These are phyloP conservation scores for Cryptococcus sp. DNA, from an alignment of 1,284 basidiomycete species.

Conservation along the genomic window DNA sequence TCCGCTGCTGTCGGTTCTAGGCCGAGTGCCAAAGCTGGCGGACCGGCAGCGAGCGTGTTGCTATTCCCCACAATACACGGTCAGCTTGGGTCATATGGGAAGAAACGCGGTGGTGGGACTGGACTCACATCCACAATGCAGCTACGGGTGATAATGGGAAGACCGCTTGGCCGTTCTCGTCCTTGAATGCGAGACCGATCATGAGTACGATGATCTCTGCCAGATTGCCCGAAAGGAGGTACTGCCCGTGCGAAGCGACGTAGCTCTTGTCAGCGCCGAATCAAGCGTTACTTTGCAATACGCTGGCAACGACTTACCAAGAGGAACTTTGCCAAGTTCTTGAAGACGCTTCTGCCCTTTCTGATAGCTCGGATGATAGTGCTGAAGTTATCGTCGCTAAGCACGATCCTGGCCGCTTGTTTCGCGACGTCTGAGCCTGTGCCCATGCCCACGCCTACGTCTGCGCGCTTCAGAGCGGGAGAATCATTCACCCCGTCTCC, in stretches of 20 bases:
- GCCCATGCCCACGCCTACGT: conserved; percentile 71
- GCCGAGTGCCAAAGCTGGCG: conserved; percentile 64
- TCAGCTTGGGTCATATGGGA: not conserved
- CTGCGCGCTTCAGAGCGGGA: conserved; percentile 61
- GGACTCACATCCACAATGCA: conserved; percentile 61
- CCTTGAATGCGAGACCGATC: conserved; percentile 69
- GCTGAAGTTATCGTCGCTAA: conserved; percentile 73
- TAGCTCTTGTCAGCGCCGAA: no score
- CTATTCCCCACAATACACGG: conserved; percentile 5
- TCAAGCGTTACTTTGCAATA: not conserved
- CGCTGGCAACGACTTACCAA: conserved; percentile 25
- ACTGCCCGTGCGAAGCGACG: conserved; percentile 20
- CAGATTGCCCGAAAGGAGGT: conserved; percentile 63
- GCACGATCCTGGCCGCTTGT: conserved; percentile 63
- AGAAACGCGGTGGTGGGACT: no score
- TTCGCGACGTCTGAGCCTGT: conserved; percentile 70
- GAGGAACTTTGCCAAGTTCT: conserved; percentile 55
- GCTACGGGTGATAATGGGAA: conserved; percentile 70
- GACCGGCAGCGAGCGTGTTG: conserved; percentile 58
- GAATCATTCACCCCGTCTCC: conserved; percentile 64
- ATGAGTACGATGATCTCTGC: conserved; percentile 64
- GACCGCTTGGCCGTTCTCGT: conserved; percentile 60
- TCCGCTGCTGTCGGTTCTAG: conserved; percentile 62
- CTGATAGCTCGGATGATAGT: conserved; percentile 68
- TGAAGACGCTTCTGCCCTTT: conserved; percentile 63